Evolutionary conservation across 441 rosid genomes (phyloP), one percentile per base, ranked within the genome.

Genomic region (Dalechampia spathulata): DNA sequence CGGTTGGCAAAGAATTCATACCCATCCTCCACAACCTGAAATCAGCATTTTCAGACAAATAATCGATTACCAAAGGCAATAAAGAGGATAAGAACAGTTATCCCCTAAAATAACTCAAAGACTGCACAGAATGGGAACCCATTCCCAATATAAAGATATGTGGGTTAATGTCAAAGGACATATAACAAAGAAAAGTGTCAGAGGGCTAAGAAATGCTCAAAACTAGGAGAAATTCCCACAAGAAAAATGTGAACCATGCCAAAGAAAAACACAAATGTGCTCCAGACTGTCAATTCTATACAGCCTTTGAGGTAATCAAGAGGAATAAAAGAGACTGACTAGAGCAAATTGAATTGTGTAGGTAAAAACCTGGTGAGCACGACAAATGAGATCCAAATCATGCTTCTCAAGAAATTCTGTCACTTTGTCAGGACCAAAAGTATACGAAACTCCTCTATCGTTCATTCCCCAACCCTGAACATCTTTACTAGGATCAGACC

Each of bases 1-100:
- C 92, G 52, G 66, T 76, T 34, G 56, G 88, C 92, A 62, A 84
- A 84, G 60, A 85, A 85, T 64, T 85, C 88, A 0, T 85, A 85
- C 12, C 88, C 92, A 76, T 85, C 92, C 81, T 85, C 92, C 72
- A 82, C 92, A 59, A 85, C 86, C 92, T 79, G 72, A 68, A 61
- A 56, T 10, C 43, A 59, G 55, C 49, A 70, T 19, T 60, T 51
- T 28, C 34, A 22, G 9, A 15, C 39, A 49, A 46, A 16, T 11
- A 7, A n/a, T 3, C 13, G 17, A 57, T 30, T 5, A n/a, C 5
- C 7, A 26, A 57, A 15, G n/a, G 40, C 10, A 52, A 46, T 43
- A 42, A 17, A 22, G 27, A n/a, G 43, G 46, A 11, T 25, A n/a
- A 49, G 43, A 50, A 26, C 30, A 39, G 8, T 30, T 28, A 49